Evolutionary conservation across 495 filamentous ascomycete species (phyloP), one percentile per base, ranked within the genome.

Genomic region (Aeminium ludgeri): DNA sequence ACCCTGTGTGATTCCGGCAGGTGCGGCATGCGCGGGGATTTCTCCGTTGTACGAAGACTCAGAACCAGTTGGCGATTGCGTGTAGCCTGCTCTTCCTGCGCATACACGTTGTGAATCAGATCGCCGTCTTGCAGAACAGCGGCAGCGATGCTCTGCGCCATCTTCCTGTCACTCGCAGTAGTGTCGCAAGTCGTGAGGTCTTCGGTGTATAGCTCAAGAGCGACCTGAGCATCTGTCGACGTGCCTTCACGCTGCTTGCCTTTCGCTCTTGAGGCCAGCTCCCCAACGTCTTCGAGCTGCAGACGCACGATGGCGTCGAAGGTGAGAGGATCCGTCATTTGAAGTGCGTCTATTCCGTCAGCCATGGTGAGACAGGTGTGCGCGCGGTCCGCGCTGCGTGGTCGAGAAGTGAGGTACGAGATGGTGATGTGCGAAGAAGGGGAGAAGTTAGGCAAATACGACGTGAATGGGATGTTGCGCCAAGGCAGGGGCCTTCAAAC

Each of bases 171-270:
- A 6, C 15, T 33, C 35, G 40, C 15, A 3, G 34, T 31, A 3
- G 35, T 17, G 34, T 34, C 18, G 20, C 12, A 31, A 17, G 18
- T 17, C 5, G 11, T 6, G 11, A 45, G 36, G 2, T 45, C 43
- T 17, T 45, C 35, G n/a, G 20, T 34, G 25, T 45, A 45, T 8
- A 45, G 20, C 36, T 45, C 27, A n/a, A 45, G 18, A 10, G 43
- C 43, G 5, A 45, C 8, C 20, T 38, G 3, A 13, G 35, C 34
- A 17, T 45, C 43, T 1, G 16, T 25, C 18, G 15, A 6, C 4
- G 35, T 45, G n/a, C 30, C 43, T 40, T 45, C 27, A 5, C 36
- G 25, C 30, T 45, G 43, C 43, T 40, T 45, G 10, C 36, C 43
- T 20, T 45, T 45, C 27, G 27, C 10, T 10, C 19, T 38, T 15